Evolutionary conservation across 805 yeast species (phyloP).

Genomic region (Yamadazyma ubonensis): DNA sequence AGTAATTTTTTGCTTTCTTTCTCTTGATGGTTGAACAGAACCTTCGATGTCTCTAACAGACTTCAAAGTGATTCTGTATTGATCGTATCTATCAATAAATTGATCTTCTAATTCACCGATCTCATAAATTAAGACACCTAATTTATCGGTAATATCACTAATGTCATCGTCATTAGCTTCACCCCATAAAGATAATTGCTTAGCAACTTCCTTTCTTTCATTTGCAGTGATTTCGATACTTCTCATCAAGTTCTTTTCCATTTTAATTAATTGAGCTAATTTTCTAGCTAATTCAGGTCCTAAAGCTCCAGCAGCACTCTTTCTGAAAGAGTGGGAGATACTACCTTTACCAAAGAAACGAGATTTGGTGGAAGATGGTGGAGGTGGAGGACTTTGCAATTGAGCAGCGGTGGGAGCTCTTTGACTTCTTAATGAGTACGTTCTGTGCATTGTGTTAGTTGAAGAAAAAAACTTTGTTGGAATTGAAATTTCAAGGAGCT

Average conservation of each 20-base stretch:
- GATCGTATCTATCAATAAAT: constrained; percentile 97
- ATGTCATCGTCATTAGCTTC: constrained; percentile 97
- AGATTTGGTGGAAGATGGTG: constrained; percentile 69
- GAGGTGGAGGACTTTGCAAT: constrained; percentile 77
- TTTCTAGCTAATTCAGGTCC: constrained; percentile 96
- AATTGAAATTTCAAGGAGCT: constrained; percentile 8
- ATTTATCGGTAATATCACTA: constrained; percentile 93
- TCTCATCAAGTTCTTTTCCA: constrained; percentile 95
- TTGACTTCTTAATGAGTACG: constrained; percentile 73
- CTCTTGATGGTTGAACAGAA: constrained; percentile 97
- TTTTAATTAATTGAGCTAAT: constrained; percentile 86
- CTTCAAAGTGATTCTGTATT: constrained; percentile 94
- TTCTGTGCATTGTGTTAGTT: constrained; percentile 63
- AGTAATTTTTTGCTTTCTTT: constrained; percentile 95
- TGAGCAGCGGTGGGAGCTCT: constrained; percentile 85
- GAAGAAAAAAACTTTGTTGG: neutral
- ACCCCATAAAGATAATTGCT: constrained; percentile 97
- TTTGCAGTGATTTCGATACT: constrained; percentile 88
- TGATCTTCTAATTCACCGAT: constrained; percentile 98
- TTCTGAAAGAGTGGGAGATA: constrained; percentile 68
- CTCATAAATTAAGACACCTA: constrained; percentile 93
- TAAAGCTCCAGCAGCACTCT: constrained; percentile 82
- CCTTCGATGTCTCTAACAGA: constrained; percentile 95
- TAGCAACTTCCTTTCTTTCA: constrained; percentile 95
- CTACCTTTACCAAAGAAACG: constrained; percentile 76